Conservation (phyloP, 75 land plant species). For the Adiantum capillusveneris region DNA sequence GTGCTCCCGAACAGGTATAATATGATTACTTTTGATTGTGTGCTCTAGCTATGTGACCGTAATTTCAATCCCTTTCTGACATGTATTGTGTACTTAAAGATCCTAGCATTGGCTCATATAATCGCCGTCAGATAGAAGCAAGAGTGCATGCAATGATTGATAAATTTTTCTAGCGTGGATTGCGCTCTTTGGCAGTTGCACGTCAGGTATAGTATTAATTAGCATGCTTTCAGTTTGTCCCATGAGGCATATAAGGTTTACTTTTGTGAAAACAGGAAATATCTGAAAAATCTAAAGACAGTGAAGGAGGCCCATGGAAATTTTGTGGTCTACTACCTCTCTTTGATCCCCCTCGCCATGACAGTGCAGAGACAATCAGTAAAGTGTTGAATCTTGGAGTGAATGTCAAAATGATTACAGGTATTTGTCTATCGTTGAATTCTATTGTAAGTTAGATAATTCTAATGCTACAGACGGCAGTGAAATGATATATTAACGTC, state of each 20-base stretch:
- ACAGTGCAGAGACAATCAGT: constrained; percentile 41
- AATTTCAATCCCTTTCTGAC: background rate
- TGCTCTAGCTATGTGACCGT: background rate
- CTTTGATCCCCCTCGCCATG: constrained; percentile 42
- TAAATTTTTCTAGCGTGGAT: constrained; percentile 44
- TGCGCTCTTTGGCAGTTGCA: constrained; percentile 42
- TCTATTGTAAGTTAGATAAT: no score
- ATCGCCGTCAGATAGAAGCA: constrained; percentile 26
- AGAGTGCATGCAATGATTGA: constrained; percentile 40
- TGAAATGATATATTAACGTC: no score
- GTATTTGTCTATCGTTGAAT: no score
- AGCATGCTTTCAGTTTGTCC: background rate
- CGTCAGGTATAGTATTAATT: constrained; percentile 12
- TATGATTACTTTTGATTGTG: background rate
- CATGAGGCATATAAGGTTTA: no score
- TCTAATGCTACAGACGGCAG: no score
- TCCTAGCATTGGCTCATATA: constrained; percentile 33
- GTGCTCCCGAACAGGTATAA: constrained; percentile 78
- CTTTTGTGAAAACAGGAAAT: no score
- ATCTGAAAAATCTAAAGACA: constrained; percentile 31
- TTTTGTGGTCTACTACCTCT: constrained; percentile 37
- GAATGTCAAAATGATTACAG: constrained; percentile 47
- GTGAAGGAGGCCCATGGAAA: constrained; percentile 34
- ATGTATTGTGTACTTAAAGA: constrained; percentile 13
- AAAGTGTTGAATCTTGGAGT: constrained; percentile 39